phyloP scores from a whole-genome alignment of 257 asterid genomes.

The Gentiana macrophylla region DNA sequence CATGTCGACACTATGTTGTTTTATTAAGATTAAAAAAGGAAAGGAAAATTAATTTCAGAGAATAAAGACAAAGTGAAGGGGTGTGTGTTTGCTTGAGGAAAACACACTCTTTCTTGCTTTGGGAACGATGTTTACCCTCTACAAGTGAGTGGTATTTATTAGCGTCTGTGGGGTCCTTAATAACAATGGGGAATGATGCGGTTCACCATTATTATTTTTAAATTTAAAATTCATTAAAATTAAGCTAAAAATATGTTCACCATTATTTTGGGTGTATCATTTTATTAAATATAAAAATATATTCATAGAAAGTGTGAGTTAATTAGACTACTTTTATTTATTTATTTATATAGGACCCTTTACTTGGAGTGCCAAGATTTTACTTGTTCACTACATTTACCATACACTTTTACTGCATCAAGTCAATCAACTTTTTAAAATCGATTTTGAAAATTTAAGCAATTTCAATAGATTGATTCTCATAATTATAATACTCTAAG shows the following conservation, averaged over 20 bases:
- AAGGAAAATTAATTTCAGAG: neutral
- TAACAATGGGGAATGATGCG: constrained; percentile 10
- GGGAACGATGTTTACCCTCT: constrained; percentile 8
- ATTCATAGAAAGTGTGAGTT: too few relatives aligned
- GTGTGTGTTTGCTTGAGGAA: neutral
- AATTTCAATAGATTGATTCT: too few relatives aligned
- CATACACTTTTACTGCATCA: too few relatives aligned
- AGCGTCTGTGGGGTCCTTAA: constrained; percentile 32
- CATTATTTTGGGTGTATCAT: neutral
- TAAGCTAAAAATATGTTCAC: neutral
- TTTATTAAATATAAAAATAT: too few relatives aligned
- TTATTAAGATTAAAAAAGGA: neutral
- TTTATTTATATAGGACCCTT: too few relatives aligned
- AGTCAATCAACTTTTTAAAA: too few relatives aligned
- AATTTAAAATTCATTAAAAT: neutral
- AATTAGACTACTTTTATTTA: too few relatives aligned
- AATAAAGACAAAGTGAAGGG: neutral
- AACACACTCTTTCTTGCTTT: constrained; percentile 8
- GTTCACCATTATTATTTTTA: constrained; percentile 2
- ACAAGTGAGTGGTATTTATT: constrained; percentile 28
- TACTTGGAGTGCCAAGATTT: too few relatives aligned
- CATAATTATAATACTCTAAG: too few relatives aligned
- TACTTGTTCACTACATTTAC: too few relatives aligned
- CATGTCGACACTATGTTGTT: constrained; percentile 43
- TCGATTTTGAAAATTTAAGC: too few relatives aligned